Evolutionary conservation across 1,284 basidiomycete species (phyloP).

Genomic region (Malassezia yamatoensis): DNA sequence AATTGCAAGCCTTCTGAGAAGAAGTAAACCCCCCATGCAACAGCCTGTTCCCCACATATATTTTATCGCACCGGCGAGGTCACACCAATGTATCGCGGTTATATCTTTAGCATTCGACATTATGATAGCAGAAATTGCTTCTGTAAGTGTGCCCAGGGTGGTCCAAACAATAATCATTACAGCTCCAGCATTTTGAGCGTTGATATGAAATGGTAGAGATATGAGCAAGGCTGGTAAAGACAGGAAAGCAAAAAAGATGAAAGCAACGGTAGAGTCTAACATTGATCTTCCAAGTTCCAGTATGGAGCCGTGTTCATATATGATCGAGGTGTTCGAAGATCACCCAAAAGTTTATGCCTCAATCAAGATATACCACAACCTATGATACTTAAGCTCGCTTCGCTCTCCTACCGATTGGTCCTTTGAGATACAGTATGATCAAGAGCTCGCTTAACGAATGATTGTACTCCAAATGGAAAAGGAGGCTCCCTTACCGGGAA

Average conservation of each 20-base stretch:
- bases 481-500: no score
- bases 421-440: no score
- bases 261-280: background rate
- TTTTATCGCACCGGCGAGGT: background rate
- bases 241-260: slow-evolving; percentile 3
- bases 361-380: no score
- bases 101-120: background rate
- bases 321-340: no score
- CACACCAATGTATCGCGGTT: background rate
- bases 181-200: background rate
- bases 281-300: no score
- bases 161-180: background rate
- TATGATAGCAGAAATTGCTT: background rate
- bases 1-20: background rate
- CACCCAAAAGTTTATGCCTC: no score
- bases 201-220: background rate
- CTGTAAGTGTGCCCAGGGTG: background rate
- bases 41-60: background rate
- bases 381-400: no score
- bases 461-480: no score
- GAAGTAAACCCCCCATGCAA: background rate
- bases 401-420: no score
- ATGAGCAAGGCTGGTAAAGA: background rate
- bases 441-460: no score
- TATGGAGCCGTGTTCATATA: no score